These are phyloP conservation scores for Prunus campanulata DNA, from an alignment of 306 rosid species.

Conservation along the genomic window DNA sequence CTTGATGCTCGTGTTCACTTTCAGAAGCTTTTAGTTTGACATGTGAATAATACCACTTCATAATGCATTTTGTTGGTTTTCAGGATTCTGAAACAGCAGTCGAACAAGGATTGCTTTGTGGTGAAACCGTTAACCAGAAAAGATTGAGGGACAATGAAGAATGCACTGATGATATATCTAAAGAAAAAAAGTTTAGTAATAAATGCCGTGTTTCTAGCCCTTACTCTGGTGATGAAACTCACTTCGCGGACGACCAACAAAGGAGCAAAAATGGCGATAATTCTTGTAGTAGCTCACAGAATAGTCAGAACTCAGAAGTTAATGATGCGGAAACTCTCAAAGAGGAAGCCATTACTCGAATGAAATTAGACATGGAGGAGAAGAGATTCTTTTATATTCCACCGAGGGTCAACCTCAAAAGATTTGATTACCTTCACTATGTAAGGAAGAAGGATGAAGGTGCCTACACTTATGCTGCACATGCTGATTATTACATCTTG, in stretches of 20 bases:
- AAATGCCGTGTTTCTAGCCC: constrained; percentile 14
- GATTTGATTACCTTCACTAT: constrained; percentile 64
- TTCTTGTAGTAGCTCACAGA: constrained; percentile 26
- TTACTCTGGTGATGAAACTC: constrained; percentile 23
- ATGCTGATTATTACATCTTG: constrained; percentile 86
- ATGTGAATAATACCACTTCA: constrained; percentile 15
- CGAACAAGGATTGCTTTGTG: constrained; percentile 12
- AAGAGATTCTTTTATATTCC: constrained; percentile 70
- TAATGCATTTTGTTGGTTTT: not conserved
- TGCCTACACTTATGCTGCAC: constrained; percentile 57
- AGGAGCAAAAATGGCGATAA: constrained; percentile 12
- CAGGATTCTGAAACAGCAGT: constrained; percentile 44
- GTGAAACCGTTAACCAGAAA: constrained; percentile 20
- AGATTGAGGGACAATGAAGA: constrained; percentile 25
- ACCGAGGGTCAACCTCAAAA: constrained; percentile 44
- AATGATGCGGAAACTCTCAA: constrained; percentile 21
- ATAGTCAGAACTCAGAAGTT: constrained; percentile 22
- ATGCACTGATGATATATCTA: constrained; percentile 8
- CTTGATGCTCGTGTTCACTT: not conserved
- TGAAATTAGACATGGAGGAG: constrained; percentile 85
- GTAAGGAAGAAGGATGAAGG: constrained; percentile 68
- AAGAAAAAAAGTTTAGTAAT: constrained; percentile 18
- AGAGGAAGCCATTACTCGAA: constrained; percentile 45
- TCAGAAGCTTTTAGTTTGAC: not conserved
- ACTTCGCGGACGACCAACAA: constrained; percentile 4